Percentiles rank a stretch among this genome's conserved stretches.
Evolutionary conservation across 768 basidiomycete genomes (phyloP).

Genomic region (Boletus rubroflammeus): DNA sequence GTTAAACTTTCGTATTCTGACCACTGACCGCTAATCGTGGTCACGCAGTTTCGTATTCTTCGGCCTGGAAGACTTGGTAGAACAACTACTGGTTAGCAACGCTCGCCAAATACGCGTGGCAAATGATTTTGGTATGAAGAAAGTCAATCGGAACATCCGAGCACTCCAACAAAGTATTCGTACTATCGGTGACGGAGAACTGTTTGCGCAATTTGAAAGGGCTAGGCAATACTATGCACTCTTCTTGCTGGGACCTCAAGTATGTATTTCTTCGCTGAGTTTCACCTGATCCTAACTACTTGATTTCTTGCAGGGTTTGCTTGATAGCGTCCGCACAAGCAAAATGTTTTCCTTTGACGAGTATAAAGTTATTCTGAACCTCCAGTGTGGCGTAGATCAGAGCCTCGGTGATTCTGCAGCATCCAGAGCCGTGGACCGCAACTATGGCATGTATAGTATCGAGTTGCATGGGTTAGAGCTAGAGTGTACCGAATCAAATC

Average conservation of each 20-base stretch:
- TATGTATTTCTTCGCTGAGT: conserved; percentile 31
- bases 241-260: conserved; percentile 72
- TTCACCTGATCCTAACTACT: background rate
- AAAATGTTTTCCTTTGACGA: conserved; percentile 83
- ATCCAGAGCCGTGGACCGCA: conserved; percentile 57
- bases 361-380: conserved; percentile 85
- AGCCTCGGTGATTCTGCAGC: conserved; percentile 47
- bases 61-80: conserved; percentile 82
- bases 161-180: conserved; percentile 91
- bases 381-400: conserved; percentile 83
- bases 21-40: background rate
- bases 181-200: conserved; percentile 58
- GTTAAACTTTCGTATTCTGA: conserved; percentile 24
- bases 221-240: conserved; percentile 80
- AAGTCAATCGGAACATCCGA: conserved; percentile 84
- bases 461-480: conserved; percentile 83
- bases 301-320: conserved; percentile 56
- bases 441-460: conserved; percentile 85
- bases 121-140: conserved; percentile 76
- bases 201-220: conserved; percentile 67
- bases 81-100: conserved; percentile 73
- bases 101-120: conserved; percentile 66
- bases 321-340: conserved; percentile 61
- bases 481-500: conserved; percentile 39
- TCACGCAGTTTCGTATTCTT: conserved; percentile 75